Base-by-base conservation (phyloP, 768 basidiomycete species). In the Pluteus cervinus region DNA sequence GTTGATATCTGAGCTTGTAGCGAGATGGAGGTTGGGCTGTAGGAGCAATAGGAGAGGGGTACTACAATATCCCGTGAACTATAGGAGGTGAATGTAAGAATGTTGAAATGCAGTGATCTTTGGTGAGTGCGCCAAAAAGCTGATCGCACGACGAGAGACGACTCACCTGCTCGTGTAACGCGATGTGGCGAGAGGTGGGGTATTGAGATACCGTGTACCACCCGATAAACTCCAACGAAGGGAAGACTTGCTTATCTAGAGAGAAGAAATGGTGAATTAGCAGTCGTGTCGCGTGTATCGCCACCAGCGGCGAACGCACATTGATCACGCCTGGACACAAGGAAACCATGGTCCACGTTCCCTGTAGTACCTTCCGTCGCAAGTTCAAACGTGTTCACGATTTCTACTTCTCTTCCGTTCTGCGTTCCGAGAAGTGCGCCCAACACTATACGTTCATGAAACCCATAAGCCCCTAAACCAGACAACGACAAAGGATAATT, bases 191-290 rank as follows among this genome's bases (percentile, higher is more conserved):
- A n/a, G 73, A 51, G 1, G 81, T 81, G 0, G 90, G 90, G 8
- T 68, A 64, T n/a, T 72, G 56, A 11, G 89, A 82, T 29, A 93
- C 81, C 0, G 86, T 87, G 61, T 99, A 99, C 96, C 96, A 99
- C 6, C 96, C 96, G 35, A 99, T 86, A 53, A 99, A 83, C 54
- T 98, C 96, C 23, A 98, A 72, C 1, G 92, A 91, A 8, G 96
- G 96, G 58, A 99, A 98, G 15, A 98, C 94, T 62, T 96, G 92
- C 60, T 94, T 94, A 71, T 92, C 94, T 98, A 58, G 29, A 47
- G 34, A 35, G 36, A n/a, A n/a, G n/a, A n/a, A n/a, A n/a, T n/a
- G n/a, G 38, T 33, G 23, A 41, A 39, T 40, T 12, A 24, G 12
- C 42, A 18, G 8, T 21, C 14, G 17, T 29, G 36, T 15, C 30